Evolutionary conservation across 331 rosid genomes (phyloP).

Genomic region (Dryas integrifolia): DNA sequence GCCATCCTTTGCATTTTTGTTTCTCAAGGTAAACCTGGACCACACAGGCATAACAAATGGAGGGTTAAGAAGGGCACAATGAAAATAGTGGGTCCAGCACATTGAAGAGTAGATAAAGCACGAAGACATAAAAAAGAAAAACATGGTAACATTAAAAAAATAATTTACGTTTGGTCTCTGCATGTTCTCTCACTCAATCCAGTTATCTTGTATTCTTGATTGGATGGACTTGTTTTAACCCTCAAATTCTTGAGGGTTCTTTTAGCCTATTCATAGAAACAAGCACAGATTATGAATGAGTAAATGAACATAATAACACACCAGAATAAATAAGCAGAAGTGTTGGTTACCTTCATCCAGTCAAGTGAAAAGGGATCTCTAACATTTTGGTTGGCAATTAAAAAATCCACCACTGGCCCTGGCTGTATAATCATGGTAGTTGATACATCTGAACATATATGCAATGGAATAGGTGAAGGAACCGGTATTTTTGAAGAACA

Average conservation of each 20-base stretch:
- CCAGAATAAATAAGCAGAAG: neutral
- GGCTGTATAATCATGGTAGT: slow-evolving; percentile 86
- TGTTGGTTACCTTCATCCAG: slow-evolving; percentile 70
- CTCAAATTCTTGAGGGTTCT: slow-evolving; percentile 70
- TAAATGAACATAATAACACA: neutral
- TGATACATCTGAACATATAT: slow-evolving; percentile 62
- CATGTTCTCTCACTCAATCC: slow-evolving; percentile 81
- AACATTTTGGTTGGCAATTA: slow-evolving; percentile 72
- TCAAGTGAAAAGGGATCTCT: slow-evolving; percentile 63
- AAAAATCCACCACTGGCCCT: slow-evolving; percentile 87
- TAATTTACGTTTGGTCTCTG: slow-evolving; percentile 58
- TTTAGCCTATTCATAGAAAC: slow-evolving; percentile 56
- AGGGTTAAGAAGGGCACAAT: neutral
- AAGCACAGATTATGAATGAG: neutral
- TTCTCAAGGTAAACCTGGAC: slow-evolving; percentile 63
- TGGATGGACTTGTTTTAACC: slow-evolving; percentile 61
- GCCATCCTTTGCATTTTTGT: slow-evolving; percentile 40
- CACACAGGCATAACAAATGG: neutral
- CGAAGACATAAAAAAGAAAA: neutral
- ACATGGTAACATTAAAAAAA: too few relatives aligned
- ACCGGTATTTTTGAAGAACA: neutral
- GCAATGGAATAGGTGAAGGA: neutral
- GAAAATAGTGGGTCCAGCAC: neutral
- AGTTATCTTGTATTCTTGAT: slow-evolving; percentile 73
- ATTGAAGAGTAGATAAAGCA: neutral